Conservation (phyloP, 1,284 basidiomycete genomes). For the Irpex lacteus region DNA sequence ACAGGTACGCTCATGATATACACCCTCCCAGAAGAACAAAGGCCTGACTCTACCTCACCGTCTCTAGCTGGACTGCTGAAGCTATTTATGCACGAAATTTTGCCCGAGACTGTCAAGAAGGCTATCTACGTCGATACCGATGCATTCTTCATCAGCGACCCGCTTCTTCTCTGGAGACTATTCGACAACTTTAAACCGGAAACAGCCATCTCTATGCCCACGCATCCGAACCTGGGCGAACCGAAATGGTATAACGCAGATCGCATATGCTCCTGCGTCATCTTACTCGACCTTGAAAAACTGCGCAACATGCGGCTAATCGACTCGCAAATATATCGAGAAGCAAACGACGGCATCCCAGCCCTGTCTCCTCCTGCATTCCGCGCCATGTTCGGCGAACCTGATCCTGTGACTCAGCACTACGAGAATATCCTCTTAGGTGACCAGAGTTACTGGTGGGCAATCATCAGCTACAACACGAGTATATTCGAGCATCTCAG, state of each 20-base stretch:
- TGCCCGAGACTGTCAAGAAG: conserved; percentile 36
- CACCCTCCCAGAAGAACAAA: background rate
- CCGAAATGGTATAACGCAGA: conserved; percentile 44
- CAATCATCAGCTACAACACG: conserved; percentile 39
- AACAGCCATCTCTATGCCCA: conserved; percentile 41
- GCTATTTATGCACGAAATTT: conserved; percentile 43
- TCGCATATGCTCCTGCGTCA: conserved; percentile 48
- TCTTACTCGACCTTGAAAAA: conserved; percentile 45
- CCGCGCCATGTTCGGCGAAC: conserved; percentile 41
- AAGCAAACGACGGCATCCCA: conserved; percentile 23
- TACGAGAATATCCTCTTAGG: conserved; percentile 44
- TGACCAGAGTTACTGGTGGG: conserved; percentile 54
- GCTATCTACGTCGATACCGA: conserved; percentile 50
- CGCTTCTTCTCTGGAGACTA: conserved; percentile 41
- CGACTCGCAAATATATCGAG: conserved; percentile 41
- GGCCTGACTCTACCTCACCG: conserved; percentile 4
- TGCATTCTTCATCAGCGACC: conserved; percentile 46
- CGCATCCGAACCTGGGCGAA: conserved; percentile 38
- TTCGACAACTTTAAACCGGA: conserved; percentile 33
- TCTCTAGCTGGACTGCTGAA: conserved; percentile 43
- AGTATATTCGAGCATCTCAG: conserved; percentile 40
- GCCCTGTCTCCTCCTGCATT: conserved; percentile 42
- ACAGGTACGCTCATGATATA: conserved; percentile 34
- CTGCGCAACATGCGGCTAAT: conserved; percentile 42
- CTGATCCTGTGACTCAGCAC: conserved; percentile 31